These are phyloP conservation scores for Aureobasidium lini DNA, from an alignment of 2,329 filamentous ascomycete species.

Conservation along the genomic window DNA sequence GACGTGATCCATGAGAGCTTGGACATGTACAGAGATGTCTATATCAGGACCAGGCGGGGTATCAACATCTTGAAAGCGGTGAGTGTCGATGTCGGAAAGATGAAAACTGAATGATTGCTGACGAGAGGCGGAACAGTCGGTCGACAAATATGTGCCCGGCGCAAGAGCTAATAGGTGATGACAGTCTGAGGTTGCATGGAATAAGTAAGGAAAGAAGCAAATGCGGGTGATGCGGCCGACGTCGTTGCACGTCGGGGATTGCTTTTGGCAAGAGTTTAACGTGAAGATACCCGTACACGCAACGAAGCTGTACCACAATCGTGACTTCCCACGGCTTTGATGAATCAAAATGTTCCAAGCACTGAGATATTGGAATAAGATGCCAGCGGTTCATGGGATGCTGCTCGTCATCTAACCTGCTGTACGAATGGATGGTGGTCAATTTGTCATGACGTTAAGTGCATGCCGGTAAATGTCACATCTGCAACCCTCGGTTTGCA, in stretches of 20 bases:
- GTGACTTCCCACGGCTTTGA: too few species aligned
- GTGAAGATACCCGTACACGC: too few species aligned
- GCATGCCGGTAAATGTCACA: too few species aligned
- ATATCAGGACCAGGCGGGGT: slow-evolving; percentile 70
- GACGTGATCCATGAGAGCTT: slow-evolving; percentile 77
- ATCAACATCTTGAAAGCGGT: slow-evolving; percentile 55
- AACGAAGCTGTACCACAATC: too few species aligned
- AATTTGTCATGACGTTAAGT: too few species aligned
- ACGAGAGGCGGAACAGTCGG: not conserved
- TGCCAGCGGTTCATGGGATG: too few species aligned
- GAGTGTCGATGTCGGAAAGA: slow-evolving; percentile 21
- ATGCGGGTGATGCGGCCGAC: not conserved
- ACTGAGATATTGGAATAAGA: too few species aligned
- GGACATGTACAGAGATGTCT: slow-evolving; percentile 79
- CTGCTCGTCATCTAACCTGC: too few species aligned
- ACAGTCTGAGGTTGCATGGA: not conserved
- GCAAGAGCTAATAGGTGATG: slow-evolving; percentile 1
- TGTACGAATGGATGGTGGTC: too few species aligned
- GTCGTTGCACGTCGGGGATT: not conserved
- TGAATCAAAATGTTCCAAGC: too few species aligned
- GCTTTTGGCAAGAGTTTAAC: not conserved
- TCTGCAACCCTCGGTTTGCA: not conserved
- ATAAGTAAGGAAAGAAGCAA: not conserved
- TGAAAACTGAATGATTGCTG: not conserved
- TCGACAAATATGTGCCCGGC: slow-evolving; percentile 9